Evolutionary conservation across 2,329 filamentous ascomycete species (phyloP).

Genomic region (Trichocomaceae sp.): DNA sequence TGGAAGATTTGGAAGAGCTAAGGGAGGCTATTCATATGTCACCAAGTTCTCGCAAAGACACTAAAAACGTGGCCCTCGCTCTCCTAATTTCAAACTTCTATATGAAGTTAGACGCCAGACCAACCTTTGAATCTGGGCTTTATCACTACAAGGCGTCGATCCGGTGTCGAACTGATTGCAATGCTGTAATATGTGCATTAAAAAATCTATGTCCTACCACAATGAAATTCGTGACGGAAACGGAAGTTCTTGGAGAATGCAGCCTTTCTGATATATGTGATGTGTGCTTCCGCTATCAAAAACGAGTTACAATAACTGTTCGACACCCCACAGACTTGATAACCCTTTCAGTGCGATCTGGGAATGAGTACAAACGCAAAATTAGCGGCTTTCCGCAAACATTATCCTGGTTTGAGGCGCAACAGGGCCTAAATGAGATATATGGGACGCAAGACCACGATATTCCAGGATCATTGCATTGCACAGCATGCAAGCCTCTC

Average conservation of each 20-base stretch:
- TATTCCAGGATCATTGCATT: conserved; percentile 4
- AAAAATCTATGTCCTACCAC: conserved; percentile 1
- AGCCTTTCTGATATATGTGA: conserved; percentile 9
- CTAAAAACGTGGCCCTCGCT: not conserved
- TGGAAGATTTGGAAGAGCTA: not conserved
- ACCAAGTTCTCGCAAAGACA: not conserved
- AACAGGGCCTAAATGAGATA: conserved; percentile 10
- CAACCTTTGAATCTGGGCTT: not conserved
- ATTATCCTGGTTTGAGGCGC: conserved; percentile 13
- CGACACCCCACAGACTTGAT: conserved; percentile 10
- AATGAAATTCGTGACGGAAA: conserved; percentile 10
- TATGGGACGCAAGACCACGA: conserved; percentile 12
- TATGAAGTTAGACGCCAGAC: not conserved
- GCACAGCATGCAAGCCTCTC: too few species aligned
- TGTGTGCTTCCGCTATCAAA: conserved; percentile 7
- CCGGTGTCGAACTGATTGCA: conserved; percentile 9
- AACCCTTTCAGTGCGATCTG: not conserved
- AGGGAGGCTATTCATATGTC: not conserved
- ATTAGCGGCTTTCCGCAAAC: conserved; percentile 15
- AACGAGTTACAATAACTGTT: conserved; percentile 11
- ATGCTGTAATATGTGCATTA: conserved; percentile 7
- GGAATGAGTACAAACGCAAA: conserved; percentile 5
- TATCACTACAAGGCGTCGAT: conserved; percentile 14
- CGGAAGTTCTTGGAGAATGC: conserved; percentile 8
- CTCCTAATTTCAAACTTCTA: not conserved